A percentile compares a stretch with the other conserved stretches of the same genome.
Conservation (phyloP, 768 basidiomycete species). For the Baorangia bicolor region DNA sequence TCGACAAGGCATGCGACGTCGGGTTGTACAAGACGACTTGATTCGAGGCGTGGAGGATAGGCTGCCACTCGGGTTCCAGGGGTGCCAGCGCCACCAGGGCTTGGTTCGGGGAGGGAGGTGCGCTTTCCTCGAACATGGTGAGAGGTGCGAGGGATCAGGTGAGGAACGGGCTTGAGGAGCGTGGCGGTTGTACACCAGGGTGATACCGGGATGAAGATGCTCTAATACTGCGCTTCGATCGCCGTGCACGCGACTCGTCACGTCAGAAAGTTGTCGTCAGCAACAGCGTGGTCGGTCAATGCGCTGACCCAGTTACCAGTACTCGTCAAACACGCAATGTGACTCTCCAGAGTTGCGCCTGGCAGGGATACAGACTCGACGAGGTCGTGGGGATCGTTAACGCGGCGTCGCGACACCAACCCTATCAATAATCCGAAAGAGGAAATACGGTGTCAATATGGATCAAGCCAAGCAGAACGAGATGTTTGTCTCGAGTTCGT, state of each 20-base stretch:
- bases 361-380: background rate
- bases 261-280: constrained; percentile 1
- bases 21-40: constrained; percentile 89
- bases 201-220: background rate
- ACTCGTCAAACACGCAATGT: background rate
- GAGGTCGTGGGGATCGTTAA: background rate
- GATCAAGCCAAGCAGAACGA: background rate
- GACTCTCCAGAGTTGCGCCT: background rate
- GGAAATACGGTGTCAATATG: background rate
- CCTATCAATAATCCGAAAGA: background rate
- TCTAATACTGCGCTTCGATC: background rate
- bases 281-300: background rate
- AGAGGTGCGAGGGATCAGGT: background rate
- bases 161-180: background rate
- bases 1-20: constrained; percentile 77
- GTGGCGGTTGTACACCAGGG: background rate
- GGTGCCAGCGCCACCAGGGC: constrained; percentile 31
- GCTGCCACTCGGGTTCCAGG: constrained; percentile 56
- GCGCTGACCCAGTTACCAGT: background rate
- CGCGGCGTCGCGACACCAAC: background rate
- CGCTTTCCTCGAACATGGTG: constrained; percentile 32
- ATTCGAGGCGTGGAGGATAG: constrained; percentile 79
- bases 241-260: constrained; percentile 3
- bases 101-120: constrained; percentile 31
- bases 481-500: background rate